Evolutionary conservation across 2,329 filamentous ascomycete genomes (phyloP).

Genomic region (Bipolaris sorokiniana): DNA sequence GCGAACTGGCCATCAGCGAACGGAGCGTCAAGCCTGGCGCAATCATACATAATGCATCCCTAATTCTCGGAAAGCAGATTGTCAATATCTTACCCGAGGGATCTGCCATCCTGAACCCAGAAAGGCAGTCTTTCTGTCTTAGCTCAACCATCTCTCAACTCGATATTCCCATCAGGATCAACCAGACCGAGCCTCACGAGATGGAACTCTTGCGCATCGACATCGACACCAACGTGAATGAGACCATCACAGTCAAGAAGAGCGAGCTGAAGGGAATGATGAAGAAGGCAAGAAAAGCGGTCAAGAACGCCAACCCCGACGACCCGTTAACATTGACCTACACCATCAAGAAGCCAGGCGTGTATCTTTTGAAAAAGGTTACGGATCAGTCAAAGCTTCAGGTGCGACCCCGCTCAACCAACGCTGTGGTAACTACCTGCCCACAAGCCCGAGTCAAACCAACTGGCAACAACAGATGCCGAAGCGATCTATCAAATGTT

Average conservation of each 20-base stretch:
- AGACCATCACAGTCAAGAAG: constrained; percentile 76
- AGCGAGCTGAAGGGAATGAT: constrained; percentile 78
- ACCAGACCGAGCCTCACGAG: constrained; percentile 85
- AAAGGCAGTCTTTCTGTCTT: constrained; percentile 81
- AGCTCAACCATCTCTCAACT: constrained; percentile 66
- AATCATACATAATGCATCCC: constrained; percentile 87
- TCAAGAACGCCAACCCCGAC: constrained; percentile 56
- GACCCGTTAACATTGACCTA: constrained; percentile 73
- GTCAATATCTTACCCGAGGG: constrained; percentile 98
- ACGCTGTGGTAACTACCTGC: constrained; percentile 85
- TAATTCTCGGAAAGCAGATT: constrained; percentile 95
- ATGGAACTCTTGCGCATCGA: constrained; percentile 91
- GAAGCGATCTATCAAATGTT: constrained; percentile 85
- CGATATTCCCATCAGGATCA: constrained; percentile 85
- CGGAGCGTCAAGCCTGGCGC: constrained; percentile 85
- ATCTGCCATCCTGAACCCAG: constrained; percentile 85
- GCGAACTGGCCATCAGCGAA: constrained; percentile 92
- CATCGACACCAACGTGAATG: constrained; percentile 78
- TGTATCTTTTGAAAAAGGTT: constrained; percentile 84
- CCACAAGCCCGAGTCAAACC: constrained; percentile 77
- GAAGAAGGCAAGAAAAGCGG: constrained; percentile 69
- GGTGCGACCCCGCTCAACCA: constrained; percentile 75
- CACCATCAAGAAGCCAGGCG: constrained; percentile 80
- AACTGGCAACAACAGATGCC: constrained; percentile 73
- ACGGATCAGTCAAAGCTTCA: constrained; percentile 94